phyloP scores from a whole-genome alignment of 495 filamentous ascomycete genomes.

The Clavariopsis aquatica region DNA sequence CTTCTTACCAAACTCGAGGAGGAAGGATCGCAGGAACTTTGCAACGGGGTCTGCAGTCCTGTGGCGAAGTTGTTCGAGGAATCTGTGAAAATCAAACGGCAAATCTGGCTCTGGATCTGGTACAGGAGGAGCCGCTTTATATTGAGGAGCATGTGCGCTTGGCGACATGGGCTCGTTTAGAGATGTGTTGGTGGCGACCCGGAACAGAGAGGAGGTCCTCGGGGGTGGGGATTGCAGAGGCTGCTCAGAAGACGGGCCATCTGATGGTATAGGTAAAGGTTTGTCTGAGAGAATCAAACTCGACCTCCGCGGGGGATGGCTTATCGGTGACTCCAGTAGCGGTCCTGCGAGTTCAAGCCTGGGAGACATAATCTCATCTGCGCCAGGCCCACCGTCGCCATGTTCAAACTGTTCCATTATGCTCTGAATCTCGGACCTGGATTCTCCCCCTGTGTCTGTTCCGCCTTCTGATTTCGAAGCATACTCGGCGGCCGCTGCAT shows the following conservation, averaged over 20 bases:
- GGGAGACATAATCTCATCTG: constrained; percentile 81
- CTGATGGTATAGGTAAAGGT: constrained; percentile 21
- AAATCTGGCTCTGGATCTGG: constrained; percentile 88
- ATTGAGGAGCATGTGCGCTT: constrained; percentile 57
- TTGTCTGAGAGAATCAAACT: constrained; percentile 72
- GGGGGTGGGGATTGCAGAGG: constrained; percentile 36
- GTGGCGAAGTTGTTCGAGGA: constrained; percentile 91
- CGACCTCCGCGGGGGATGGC: constrained; percentile 79
- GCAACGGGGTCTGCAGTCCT: constrained; percentile 96
- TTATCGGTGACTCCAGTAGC: constrained; percentile 60
- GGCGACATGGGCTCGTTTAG: constrained; percentile 53
- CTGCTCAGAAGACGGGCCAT: constrained; percentile 15
- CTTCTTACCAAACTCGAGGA: constrained; percentile 92
- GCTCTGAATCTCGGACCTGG: constrained; percentile 85
- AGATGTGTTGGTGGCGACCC: constrained; percentile 34
- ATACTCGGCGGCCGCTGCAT: constrained; percentile 41
- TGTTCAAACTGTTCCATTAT: constrained; percentile 79
- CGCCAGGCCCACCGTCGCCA: constrained; percentile 62
- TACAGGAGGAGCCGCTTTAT: constrained; percentile 64
- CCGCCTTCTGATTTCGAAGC: constrained; percentile 54
- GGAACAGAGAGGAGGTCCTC: constrained; percentile 39
- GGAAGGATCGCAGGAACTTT: constrained; percentile 89
- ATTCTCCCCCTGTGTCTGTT: constrained; percentile 62
- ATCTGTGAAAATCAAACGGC: constrained; percentile 97
- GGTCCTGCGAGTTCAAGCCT: constrained; percentile 71